phyloP scores from a whole-genome alignment of 2,329 filamentous ascomycete species.

The Coniochaeta ligniaria region DNA sequence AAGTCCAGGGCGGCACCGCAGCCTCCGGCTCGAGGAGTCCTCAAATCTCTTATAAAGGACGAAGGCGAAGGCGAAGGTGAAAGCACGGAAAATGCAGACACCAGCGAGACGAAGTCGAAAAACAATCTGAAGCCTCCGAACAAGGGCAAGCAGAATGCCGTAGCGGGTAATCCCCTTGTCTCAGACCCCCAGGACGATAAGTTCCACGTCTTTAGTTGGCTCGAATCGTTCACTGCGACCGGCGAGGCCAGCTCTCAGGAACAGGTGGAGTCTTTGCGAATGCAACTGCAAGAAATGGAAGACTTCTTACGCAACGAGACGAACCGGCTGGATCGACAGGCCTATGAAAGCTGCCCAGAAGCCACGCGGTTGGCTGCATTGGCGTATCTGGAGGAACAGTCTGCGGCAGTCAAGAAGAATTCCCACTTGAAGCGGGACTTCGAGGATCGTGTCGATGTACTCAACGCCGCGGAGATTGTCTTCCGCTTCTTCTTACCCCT shows the following conservation, averaged over 20 bases:
- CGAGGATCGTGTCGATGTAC: slow-evolving; percentile 26
- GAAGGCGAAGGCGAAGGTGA: background rate
- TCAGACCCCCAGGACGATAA: slow-evolving; percentile 3
- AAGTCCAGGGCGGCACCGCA: slow-evolving; percentile 1
- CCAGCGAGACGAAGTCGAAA: background rate
- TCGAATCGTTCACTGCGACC: slow-evolving; percentile 3
- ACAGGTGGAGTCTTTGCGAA: background rate
- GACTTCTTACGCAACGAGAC: slow-evolving; percentile 7
- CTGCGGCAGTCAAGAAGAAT: background rate
- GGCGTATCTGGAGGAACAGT: slow-evolving; percentile 15
- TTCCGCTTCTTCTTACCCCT: slow-evolving; percentile 35
- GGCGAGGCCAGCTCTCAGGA: background rate
- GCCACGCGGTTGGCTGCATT: slow-evolving; percentile 9
- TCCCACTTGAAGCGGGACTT: slow-evolving; percentile 7
- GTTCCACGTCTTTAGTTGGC: slow-evolving; percentile 17
- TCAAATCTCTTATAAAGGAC: background rate
- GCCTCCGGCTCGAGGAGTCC: slow-evolving; percentile 1
- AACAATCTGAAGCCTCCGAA: slow-evolving; percentile 1
- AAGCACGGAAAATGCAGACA: background rate
- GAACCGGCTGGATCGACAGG: slow-evolving; percentile 8
- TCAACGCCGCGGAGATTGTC: slow-evolving; percentile 30
- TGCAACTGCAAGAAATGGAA: slow-evolving; percentile 10
- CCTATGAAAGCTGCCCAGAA: slow-evolving; percentile 10
- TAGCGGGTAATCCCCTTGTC: background rate
- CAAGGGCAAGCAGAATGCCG: background rate